These are phyloP conservation scores for Metschnikowia anglica DNA, from an alignment of 805 yeast genomes.

Conservation along the genomic window DNA sequence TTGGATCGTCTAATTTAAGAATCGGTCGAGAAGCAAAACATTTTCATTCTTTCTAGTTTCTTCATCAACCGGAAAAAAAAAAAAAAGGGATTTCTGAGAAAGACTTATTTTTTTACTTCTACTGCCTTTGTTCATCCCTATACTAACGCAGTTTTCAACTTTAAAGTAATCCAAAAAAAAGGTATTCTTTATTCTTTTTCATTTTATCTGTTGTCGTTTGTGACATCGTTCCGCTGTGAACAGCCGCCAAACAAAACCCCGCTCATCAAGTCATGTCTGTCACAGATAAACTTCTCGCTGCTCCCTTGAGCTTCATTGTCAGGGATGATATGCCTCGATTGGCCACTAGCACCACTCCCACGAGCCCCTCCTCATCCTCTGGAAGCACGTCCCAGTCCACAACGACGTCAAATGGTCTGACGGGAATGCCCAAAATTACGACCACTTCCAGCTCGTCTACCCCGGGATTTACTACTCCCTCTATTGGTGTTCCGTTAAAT, in stretches of 20 bases:
- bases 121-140: not conserved
- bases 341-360: not conserved
- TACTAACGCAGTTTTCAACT: too few species aligned
- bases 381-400: not conserved
- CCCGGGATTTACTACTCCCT: slow-evolving; percentile 43
- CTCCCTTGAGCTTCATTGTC: slow-evolving; percentile 6
- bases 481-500: slow-evolving; percentile 57
- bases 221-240: not conserved
- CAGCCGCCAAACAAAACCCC: not conserved
- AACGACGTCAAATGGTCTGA: slow-evolving; percentile 2
- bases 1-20: slow-evolving; percentile 4
- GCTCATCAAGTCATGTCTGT: not conserved
- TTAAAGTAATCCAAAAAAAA: too few species aligned
- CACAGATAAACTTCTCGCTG: not conserved
- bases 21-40: not conserved
- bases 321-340: slow-evolving; percentile 9
- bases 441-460: slow-evolving; percentile 14
- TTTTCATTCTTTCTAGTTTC: too few species aligned
- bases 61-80: not conserved
- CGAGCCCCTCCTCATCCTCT: not conserved
- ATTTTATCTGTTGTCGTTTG: not conserved
- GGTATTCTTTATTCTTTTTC: not conserved
- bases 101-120: not conserved
- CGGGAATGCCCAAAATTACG: slow-evolving; percentile 18
- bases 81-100: not conserved